Evolutionary conservation across 257 asterid species (phyloP).

Genomic region (Nicotiana otophora): DNA sequence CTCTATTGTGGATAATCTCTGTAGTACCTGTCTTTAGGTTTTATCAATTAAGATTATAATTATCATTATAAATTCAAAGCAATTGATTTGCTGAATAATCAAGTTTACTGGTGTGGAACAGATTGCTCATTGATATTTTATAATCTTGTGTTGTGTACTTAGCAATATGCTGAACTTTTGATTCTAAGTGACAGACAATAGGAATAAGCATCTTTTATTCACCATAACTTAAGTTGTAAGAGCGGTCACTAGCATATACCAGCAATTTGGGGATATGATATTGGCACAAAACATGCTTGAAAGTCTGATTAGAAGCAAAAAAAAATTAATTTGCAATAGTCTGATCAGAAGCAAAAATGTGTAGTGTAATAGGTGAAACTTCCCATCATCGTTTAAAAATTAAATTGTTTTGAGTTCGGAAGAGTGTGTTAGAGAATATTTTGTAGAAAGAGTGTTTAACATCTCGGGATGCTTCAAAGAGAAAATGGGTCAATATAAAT

Average conservation of each 20-base stretch:
- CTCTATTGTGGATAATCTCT: background rate
- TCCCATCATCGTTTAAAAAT: background rate
- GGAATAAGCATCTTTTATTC: background rate
- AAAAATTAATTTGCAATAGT: background rate
- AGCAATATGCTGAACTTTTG: background rate
- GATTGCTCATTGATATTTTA: background rate
- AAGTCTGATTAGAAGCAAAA: background rate
- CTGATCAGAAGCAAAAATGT: background rate
- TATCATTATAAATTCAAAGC: background rate
- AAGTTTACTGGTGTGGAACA: background rate
- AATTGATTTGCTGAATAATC: background rate
- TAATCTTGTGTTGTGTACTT: background rate
- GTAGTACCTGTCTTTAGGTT: background rate
- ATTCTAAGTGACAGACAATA: background rate
- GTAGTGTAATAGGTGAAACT: background rate
- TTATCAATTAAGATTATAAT: background rate
- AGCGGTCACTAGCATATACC: background rate
- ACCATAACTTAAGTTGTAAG: background rate
- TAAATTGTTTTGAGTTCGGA: background rate
- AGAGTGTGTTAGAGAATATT: background rate
- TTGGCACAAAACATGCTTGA: background rate
- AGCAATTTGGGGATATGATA: background rate
- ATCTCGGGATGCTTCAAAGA: background rate
- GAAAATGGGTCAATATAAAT: background rate
- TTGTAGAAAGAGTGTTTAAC: background rate